Evolutionary conservation across 306 rosid species (phyloP).

Genomic region (Rosa persica): DNA sequence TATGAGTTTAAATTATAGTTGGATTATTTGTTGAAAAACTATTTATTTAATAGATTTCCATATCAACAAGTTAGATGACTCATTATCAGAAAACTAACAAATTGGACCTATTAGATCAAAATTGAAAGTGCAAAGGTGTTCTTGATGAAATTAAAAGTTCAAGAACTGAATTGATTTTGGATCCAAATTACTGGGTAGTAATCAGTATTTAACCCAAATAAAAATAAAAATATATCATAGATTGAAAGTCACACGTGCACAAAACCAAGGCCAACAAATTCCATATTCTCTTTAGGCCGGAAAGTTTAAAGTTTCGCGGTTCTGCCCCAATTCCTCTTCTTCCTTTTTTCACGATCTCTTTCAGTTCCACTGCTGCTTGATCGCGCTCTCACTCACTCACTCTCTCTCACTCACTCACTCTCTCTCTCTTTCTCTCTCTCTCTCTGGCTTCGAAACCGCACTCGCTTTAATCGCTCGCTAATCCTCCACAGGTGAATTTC

Average conservation of each 20-base stretch:
- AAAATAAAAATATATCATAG: too few relatives aligned
- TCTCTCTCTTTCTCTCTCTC: conserved; percentile 22
- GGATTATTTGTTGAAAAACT: too few relatives aligned
- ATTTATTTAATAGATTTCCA: too few relatives aligned
- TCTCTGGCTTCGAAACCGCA: conserved; percentile 11
- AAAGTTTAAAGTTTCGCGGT: conserved; percentile 73
- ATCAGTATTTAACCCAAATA: too few relatives aligned
- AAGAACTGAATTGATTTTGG: too few relatives aligned
- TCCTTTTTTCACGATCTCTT: background rate
- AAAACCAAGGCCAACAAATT: conserved; percentile 4
- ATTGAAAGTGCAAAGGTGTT: too few relatives aligned
- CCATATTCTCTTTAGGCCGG: background rate
- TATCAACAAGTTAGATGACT: too few relatives aligned
- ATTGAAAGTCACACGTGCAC: background rate
- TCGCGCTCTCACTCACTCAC: conserved; percentile 26
- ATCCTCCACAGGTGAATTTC: conserved; percentile 24
- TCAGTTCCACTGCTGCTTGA: conserved; percentile 11
- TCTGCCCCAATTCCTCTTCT: conserved; percentile 42
- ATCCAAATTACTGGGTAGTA: too few relatives aligned
- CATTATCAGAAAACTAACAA: too few relatives aligned
- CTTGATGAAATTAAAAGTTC: too few relatives aligned
- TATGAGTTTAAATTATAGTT: too few relatives aligned
- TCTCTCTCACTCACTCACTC: background rate
- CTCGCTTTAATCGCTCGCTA: conserved; percentile 40
- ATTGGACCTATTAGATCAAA: too few relatives aligned